Evolutionary conservation across 2,329 filamentous ascomycete genomes (phyloP).

Genomic region (Paraconiothyrium sp.): DNA sequence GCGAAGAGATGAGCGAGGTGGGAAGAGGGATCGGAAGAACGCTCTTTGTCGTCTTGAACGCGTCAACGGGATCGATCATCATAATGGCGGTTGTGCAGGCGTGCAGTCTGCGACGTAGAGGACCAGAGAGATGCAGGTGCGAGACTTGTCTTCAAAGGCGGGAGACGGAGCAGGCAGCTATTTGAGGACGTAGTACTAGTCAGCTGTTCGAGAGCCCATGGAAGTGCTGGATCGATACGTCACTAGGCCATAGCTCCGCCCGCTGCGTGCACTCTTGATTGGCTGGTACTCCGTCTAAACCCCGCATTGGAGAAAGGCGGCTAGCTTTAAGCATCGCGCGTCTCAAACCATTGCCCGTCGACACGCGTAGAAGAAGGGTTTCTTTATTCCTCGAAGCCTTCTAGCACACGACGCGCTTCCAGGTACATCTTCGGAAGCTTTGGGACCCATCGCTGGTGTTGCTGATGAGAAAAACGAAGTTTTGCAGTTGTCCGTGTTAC

Average conservation of each 20-base stretch:
- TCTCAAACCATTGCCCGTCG: not conserved
- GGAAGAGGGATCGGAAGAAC: slow-evolving; percentile 38
- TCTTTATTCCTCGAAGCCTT: not conserved
- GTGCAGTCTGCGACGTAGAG: slow-evolving; percentile 13
- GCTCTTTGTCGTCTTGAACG: slow-evolving; percentile 50
- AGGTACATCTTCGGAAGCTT: not conserved
- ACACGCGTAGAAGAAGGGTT: not conserved
- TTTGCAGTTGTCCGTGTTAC: not conserved
- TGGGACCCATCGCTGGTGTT: not conserved
- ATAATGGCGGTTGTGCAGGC: slow-evolving; percentile 45
- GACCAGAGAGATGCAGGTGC: slow-evolving; percentile 14
- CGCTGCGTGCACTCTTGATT: slow-evolving; percentile 15
- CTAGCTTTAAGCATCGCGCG: not conserved
- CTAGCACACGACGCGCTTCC: not conserved
- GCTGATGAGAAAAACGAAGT: not conserved
- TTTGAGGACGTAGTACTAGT: slow-evolving; percentile 16
- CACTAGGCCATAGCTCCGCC: slow-evolving; percentile 14
- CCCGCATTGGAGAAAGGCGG: slow-evolving; percentile 3
- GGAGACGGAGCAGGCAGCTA: slow-evolving; percentile 18
- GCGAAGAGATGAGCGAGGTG: slow-evolving; percentile 32
- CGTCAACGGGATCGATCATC: slow-evolving; percentile 58
- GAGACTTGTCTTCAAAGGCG: slow-evolving; percentile 18
- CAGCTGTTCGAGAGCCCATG: slow-evolving; percentile 17
- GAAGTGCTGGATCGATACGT: slow-evolving; percentile 17
- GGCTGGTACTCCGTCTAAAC: slow-evolving; percentile 1